phyloP scores from a whole-genome alignment of 2,329 filamentous ascomycete genomes.

The Microcera coccophila region DNA sequence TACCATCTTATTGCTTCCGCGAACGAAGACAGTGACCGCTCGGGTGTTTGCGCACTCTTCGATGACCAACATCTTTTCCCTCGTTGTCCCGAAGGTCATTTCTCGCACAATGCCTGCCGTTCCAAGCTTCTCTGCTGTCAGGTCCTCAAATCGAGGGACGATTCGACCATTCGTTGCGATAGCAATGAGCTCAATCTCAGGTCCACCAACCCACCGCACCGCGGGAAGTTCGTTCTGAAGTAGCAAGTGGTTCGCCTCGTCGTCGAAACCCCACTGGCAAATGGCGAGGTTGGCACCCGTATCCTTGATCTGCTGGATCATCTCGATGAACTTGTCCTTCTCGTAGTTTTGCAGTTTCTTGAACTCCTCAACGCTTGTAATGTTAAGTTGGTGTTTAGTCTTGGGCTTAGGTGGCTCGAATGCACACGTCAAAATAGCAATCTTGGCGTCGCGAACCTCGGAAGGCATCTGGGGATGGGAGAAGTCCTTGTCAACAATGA shows the following conservation, averaged over 20 bases:
- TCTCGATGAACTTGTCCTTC: constrained; percentile 92
- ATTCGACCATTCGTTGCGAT: constrained; percentile 98
- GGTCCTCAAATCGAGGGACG: constrained; percentile 93
- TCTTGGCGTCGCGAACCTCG: constrained; percentile 90
- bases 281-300: constrained; percentile 96
- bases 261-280: constrained; percentile 99
- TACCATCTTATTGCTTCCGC: constrained; percentile 99
- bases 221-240: constrained; percentile 95
- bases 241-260: constrained; percentile 95
- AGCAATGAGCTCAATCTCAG: constrained; percentile 96
- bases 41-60: constrained; percentile 98
- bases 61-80: constrained; percentile 99
- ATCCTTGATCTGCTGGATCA: constrained; percentile 98
- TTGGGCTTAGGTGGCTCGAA: constrained; percentile 99
- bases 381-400: constrained; percentile 99
- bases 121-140: constrained; percentile 86
- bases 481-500: constrained; percentile 99
- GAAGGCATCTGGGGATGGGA: constrained; percentile 98
- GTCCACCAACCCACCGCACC: constrained; percentile 95
- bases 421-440: constrained; percentile 94
- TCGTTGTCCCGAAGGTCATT: constrained; percentile 93
- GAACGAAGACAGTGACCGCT: constrained; percentile 92
- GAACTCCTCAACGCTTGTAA: constrained; percentile 95
- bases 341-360: constrained; percentile 97
- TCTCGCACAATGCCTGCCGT: constrained; percentile 85